Percentiles rank a stretch among this genome's conserved stretches.
Conservation (phyloP, 2,329 filamentous ascomycete genomes). For the Clarireedia paspali region DNA sequence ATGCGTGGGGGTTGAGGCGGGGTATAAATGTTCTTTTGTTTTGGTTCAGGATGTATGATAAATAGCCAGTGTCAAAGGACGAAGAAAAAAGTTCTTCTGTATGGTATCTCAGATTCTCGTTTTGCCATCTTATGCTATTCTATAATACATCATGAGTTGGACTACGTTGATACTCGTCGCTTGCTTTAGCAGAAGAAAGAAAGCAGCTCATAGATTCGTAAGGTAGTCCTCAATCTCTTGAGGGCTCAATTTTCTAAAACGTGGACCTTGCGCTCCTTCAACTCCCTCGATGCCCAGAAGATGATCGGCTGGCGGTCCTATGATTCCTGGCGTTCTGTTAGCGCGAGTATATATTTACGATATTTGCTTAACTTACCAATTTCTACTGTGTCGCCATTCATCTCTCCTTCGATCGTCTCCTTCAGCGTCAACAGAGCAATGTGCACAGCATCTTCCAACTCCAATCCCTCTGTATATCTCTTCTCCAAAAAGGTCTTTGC, state of each 20-base stretch:
- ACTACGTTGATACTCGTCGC: conserved; percentile 15
- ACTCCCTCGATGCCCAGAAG: conserved; percentile 87
- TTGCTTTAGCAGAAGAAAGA: conserved; percentile 12
- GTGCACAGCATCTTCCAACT: conserved; percentile 96
- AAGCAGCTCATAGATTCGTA: conserved; percentile 69
- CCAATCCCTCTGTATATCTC: conserved; percentile 93
- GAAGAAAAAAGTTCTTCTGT: not conserved
- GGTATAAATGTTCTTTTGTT: conserved; percentile 28
- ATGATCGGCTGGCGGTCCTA: conserved; percentile 89
- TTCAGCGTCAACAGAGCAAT: conserved; percentile 96
- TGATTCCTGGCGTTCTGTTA: conserved; percentile 59
- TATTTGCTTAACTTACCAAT: conserved; percentile 59
- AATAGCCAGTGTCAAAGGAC: no score
- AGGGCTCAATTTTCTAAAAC: conserved; percentile 90
- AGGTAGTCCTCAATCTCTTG: conserved; percentile 99
- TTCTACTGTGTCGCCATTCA: conserved; percentile 98
- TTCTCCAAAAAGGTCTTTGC: conserved; percentile 99
- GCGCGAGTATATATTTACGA: conserved; percentile 6
- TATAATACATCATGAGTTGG: conserved; percentile 30
- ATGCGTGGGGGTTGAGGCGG: conserved; percentile 23
- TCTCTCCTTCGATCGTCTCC: conserved; percentile 98
- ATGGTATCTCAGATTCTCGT: conserved; percentile 26
- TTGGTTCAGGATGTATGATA: conserved; percentile 16
- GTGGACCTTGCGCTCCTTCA: conserved; percentile 73
- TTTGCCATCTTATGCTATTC: conserved; percentile 28